phyloP scores from a whole-genome alignment of 2,329 filamentous ascomycete genomes.

The Diaporthe amygdali region DNA sequence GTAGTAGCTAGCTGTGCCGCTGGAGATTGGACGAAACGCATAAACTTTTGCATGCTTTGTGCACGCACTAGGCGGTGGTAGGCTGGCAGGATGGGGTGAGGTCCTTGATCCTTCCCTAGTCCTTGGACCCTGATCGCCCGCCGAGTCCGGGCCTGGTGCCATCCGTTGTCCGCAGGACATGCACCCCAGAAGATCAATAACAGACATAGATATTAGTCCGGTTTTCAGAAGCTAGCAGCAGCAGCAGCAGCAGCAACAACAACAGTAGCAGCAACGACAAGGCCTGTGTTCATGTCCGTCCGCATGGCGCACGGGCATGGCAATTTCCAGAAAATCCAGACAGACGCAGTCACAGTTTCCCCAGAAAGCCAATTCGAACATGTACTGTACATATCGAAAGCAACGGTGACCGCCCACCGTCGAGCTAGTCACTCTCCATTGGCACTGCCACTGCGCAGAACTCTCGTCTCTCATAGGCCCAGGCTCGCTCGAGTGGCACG shows the following conservation, averaged over 20 bases:
- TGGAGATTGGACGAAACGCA: slow-evolving; percentile 8
- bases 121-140: slow-evolving; percentile 12
- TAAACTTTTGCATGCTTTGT: not conserved
- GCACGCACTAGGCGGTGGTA: not conserved
- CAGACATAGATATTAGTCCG: not conserved
- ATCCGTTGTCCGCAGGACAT: slow-evolving; percentile 3
- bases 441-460: not conserved
- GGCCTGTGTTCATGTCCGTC: not conserved
- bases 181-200: not conserved
- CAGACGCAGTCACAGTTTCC: not conserved
- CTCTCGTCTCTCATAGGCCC: not conserved
- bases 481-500: not conserved
- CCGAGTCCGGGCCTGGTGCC: slow-evolving; percentile 5
- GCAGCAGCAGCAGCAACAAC: no score
- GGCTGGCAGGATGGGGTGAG: not conserved
- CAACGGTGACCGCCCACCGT: not conserved
- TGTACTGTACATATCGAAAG: not conserved
- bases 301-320: not conserved
- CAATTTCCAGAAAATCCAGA: not conserved
- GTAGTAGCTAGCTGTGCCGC: not conserved
- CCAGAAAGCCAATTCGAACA: not conserved
- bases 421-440: not conserved
- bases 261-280: not conserved
- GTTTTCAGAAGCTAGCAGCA: not conserved
- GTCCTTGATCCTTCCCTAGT: not conserved